These are phyloP conservation scores for Aschersonia sp. DNA, from an alignment of 2,329 filamentous ascomycete species.

Conservation along the genomic window DNA sequence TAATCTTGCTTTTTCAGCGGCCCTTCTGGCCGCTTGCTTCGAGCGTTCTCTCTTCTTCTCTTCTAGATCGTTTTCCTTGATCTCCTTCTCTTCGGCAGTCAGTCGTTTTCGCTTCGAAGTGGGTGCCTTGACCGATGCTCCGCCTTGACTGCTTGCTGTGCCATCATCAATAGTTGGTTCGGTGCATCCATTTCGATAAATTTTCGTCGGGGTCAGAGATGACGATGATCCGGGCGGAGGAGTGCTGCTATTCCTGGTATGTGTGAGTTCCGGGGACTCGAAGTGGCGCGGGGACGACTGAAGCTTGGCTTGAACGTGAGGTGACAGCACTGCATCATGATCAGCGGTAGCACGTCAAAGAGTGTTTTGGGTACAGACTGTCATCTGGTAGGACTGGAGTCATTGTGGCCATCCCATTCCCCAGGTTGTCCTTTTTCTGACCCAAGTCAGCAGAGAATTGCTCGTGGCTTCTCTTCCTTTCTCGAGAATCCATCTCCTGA, in stretches of 20 bases:
- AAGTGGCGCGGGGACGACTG: slow-evolving; percentile 12
- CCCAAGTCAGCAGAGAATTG: not conserved
- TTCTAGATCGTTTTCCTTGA: slow-evolving; percentile 11
- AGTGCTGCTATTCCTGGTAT: slow-evolving; percentile 26
- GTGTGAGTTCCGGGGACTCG: slow-evolving; percentile 22
- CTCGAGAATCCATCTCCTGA: not conserved
- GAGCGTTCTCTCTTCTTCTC: slow-evolving; percentile 21
- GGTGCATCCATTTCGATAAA: not conserved
- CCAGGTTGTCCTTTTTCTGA: not conserved
- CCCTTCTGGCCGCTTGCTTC: slow-evolving; percentile 21
- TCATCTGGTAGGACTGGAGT: not conserved
- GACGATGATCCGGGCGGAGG: slow-evolving; percentile 21
- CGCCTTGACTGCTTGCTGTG: not conserved
- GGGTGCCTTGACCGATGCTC: slow-evolving; percentile 8
- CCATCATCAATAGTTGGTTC: not conserved
- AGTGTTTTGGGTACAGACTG: no score
- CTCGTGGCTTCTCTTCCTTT: not conserved
- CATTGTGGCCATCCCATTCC: not conserved
- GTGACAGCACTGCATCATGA: not conserved
- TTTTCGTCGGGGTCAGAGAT: slow-evolving; percentile 15
- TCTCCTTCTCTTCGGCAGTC: slow-evolving; percentile 20
- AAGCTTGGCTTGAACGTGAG: slow-evolving; percentile 4
- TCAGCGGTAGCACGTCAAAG: no score
- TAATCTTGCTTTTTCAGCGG: slow-evolving; percentile 13
- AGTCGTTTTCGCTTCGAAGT: slow-evolving; percentile 28